Evolutionary conservation across 2,329 filamentous ascomycete genomes (phyloP).

Genomic region (Volutella citrinella): DNA sequence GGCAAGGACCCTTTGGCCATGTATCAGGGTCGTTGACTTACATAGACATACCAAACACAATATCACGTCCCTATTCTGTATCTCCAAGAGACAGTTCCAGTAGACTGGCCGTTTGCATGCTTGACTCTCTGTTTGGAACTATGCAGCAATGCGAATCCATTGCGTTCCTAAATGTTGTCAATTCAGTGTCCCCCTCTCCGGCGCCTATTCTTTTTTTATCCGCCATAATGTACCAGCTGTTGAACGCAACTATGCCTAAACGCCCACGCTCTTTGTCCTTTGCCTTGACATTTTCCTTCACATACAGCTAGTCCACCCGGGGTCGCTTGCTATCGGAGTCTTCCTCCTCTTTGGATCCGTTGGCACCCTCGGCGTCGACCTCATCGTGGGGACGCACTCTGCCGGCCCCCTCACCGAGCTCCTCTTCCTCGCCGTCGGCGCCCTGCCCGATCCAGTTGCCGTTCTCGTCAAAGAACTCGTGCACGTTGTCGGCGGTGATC

Average conservation of each 20-base stretch:
- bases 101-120: neutral
- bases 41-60: no score
- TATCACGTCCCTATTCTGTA: no score
- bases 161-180: no score
- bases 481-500: slow-evolving; percentile 91
- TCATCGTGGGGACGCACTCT: slow-evolving; percentile 54
- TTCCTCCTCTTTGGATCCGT: slow-evolving; percentile 38
- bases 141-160: no score
- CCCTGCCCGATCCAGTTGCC: slow-evolving; percentile 67
- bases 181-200: no score
- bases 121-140: no score
- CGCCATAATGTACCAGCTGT: no score
- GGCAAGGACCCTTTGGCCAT: no score
- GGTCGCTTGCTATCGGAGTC: slow-evolving; percentile 46
- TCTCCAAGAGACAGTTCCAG: neutral
- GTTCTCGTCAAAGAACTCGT: slow-evolving; percentile 76
- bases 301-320: slow-evolving; percentile 38
- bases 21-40: no score
- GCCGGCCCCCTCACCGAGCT: slow-evolving; percentile 63
- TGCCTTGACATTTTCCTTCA: neutral
- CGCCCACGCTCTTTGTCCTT: slow-evolving; percentile 15
- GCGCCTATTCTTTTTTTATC: no score
- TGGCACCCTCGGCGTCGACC: slow-evolving; percentile 44
- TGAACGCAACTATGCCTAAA: slow-evolving; percentile 23
- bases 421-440: slow-evolving; percentile 42